Evolutionary conservation across 495 filamentous ascomycete genomes (phyloP).

Genomic region (Annulohypoxylon nitens): DNA sequence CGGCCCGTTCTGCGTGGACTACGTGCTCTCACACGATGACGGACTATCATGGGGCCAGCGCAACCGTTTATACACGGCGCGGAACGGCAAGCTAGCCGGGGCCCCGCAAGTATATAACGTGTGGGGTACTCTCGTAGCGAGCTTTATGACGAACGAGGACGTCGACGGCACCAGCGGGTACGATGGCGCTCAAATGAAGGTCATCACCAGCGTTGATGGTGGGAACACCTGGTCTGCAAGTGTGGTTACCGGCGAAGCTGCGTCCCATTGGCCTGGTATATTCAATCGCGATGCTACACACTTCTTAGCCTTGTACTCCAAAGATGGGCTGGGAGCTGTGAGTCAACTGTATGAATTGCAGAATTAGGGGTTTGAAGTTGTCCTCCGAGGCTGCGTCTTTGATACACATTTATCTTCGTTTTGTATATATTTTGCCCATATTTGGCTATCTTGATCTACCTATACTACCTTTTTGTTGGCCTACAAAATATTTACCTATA

Average conservation of each 20-base stretch:
- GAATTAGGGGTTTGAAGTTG: slow-evolving; percentile 6
- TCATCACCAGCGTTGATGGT: slow-evolving; percentile 57
- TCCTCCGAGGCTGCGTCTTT: not conserved
- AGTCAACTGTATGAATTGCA: slow-evolving; percentile 32
- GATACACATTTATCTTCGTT: slow-evolving; percentile 6
- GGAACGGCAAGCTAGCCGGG: slow-evolving; percentile 48
- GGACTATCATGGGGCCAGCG: slow-evolving; percentile 68
- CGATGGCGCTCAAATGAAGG: slow-evolving; percentile 49
- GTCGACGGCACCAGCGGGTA: slow-evolving; percentile 41
- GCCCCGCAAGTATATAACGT: slow-evolving; percentile 71
- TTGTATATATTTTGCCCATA: slow-evolving; percentile 1
- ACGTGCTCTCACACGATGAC: slow-evolving; percentile 68
- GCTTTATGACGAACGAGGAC: slow-evolving; percentile 75
- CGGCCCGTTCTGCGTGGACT: slow-evolving; percentile 64
- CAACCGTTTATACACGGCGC: slow-evolving; percentile 63
- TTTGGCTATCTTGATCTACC: not conserved
- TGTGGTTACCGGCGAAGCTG: slow-evolving; percentile 52
- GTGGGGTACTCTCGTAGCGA: slow-evolving; percentile 67
- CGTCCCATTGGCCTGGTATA: slow-evolving; percentile 60
- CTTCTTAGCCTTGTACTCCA: slow-evolving; percentile 35
- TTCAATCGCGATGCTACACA: slow-evolving; percentile 41
- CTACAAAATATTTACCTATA: too few relatives aligned
- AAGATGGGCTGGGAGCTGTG: slow-evolving; percentile 27
- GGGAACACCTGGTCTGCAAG: slow-evolving; percentile 56
- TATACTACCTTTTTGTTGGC: not conserved